Percentiles rank a stretch among this genome's conserved stretches.
Evolutionary conservation across 768 basidiomycete species (phyloP).

Genomic region (Kwoniella sp.): DNA sequence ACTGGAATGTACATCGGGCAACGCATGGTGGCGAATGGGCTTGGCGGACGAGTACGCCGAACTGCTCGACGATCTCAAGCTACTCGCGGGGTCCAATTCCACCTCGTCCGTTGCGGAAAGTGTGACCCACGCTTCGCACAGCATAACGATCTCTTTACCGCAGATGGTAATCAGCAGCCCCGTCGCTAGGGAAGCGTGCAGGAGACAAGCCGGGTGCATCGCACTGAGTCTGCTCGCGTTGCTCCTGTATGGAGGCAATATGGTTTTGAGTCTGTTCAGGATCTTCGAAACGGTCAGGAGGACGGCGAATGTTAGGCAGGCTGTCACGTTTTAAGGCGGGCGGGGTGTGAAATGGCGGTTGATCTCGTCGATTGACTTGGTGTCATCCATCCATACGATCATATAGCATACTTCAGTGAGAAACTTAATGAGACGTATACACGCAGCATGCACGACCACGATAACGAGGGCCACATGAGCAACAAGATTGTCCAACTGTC

Average conservation of each 20-base stretch:
- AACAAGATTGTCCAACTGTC: no score
- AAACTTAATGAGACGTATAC: no score
- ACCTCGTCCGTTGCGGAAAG: not conserved
- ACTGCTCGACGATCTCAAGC: slow-evolving; percentile 22
- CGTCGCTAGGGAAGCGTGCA: slow-evolving; percentile 38
- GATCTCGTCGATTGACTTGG: no score
- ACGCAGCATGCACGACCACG: no score
- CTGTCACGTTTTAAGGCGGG: slow-evolving; percentile 4
- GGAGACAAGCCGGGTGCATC: slow-evolving; percentile 47
- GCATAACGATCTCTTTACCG: slow-evolving; percentile 42
- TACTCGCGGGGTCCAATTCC: not conserved
- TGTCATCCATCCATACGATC: no score
- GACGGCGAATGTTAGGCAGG: slow-evolving; percentile 34
- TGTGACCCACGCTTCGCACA: slow-evolving; percentile 5
- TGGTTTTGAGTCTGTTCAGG: slow-evolving; percentile 53
- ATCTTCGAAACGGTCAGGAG: slow-evolving; percentile 53
- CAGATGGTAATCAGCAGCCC: slow-evolving; percentile 26
- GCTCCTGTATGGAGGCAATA: slow-evolving; percentile 49
- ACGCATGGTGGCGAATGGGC: slow-evolving; percentile 50
- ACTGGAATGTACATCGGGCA: slow-evolving; percentile 42
- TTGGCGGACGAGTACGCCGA: slow-evolving; percentile 25
- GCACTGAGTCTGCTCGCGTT: slow-evolving; percentile 39
- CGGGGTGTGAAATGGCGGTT: not conserved
- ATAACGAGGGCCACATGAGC: no score
- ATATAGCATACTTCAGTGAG: no score